A percentile compares a stretch with the other conserved stretches of the same genome.
phyloP scores from a whole-genome alignment of 257 asterid genomes.

The Rhazya stricta region DNA sequence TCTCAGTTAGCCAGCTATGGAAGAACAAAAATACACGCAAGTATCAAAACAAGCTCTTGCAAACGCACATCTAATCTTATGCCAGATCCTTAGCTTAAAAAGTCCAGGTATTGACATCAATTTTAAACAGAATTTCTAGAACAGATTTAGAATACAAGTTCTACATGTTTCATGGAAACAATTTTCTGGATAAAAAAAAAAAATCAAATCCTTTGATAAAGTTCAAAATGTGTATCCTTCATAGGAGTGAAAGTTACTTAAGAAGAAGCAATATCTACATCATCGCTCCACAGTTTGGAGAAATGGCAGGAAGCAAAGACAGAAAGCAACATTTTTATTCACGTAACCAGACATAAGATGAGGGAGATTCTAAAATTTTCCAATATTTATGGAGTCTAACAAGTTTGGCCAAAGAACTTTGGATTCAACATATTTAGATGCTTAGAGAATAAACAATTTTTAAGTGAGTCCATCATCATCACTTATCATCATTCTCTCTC shows the following conservation, averaged over 20 bases:
- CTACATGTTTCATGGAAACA: background rate
- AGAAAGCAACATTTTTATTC: slow-evolving; percentile 1
- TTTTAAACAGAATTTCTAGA: background rate
- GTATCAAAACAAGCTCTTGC: background rate
- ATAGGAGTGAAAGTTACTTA: background rate
- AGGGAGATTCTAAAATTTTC: too few species aligned
- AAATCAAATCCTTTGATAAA: background rate
- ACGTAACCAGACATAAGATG: background rate
- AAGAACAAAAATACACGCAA: background rate
- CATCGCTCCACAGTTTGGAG: background rate
- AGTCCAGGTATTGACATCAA: background rate
- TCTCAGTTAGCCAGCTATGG: background rate
- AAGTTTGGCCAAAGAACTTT: background rate
- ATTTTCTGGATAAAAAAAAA: background rate
- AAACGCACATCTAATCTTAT: background rate
- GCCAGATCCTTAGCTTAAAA: background rate
- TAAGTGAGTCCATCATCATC: background rate
- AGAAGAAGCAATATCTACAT: background rate
- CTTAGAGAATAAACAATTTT: background rate
- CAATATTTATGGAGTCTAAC: background rate
- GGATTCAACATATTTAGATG: background rate
- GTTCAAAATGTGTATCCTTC: background rate
- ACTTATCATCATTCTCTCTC: too few species aligned
- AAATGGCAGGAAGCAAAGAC: background rate
- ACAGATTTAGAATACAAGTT: background rate